These are phyloP conservation scores for Citrullus colocynthis DNA, from an alignment of 306 rosid genomes.

Conservation along the genomic window DNA sequence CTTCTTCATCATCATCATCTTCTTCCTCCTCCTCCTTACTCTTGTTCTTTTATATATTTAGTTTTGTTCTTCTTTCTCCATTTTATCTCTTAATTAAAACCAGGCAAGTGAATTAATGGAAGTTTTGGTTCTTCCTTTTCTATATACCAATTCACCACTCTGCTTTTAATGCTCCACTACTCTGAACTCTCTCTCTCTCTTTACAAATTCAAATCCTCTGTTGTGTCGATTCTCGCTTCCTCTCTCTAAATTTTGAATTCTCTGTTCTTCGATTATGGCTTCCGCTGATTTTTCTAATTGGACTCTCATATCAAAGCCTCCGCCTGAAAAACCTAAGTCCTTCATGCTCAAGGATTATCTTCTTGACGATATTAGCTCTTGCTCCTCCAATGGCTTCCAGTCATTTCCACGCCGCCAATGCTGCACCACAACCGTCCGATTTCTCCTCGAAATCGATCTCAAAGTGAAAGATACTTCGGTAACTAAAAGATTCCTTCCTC, in stretches of 20 bases:
- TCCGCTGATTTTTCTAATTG: slow-evolving; percentile 5
- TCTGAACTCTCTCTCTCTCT: neutral
- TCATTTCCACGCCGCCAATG: slow-evolving; percentile 66
- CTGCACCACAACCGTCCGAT: slow-evolving; percentile 37
- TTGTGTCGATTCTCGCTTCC: neutral
- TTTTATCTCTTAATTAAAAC: neutral
- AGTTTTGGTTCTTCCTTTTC: neutral
- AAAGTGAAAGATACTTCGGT: slow-evolving; percentile 10
- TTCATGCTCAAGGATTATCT: slow-evolving; percentile 60
- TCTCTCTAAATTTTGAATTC: neutral
- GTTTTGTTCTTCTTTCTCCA: neutral
- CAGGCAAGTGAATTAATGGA: neutral
- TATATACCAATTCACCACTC: neutral
- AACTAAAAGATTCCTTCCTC: neutral
- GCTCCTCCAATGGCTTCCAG: slow-evolving; percentile 72
- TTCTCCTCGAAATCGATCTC: slow-evolving; percentile 40
- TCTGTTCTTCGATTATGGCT: slow-evolving; percentile 18
- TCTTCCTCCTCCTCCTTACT: neutral
- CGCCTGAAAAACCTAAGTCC: neutral
- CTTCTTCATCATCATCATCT: neutral
- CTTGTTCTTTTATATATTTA: neutral
- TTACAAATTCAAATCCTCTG: slow-evolving; percentile 3
- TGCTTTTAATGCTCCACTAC: neutral
- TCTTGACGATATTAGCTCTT: slow-evolving; percentile 55
- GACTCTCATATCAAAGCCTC: neutral